These are phyloP conservation scores for Apiospora arundinis DNA, from an alignment of 2,329 filamentous ascomycete species.

Conservation along the genomic window DNA sequence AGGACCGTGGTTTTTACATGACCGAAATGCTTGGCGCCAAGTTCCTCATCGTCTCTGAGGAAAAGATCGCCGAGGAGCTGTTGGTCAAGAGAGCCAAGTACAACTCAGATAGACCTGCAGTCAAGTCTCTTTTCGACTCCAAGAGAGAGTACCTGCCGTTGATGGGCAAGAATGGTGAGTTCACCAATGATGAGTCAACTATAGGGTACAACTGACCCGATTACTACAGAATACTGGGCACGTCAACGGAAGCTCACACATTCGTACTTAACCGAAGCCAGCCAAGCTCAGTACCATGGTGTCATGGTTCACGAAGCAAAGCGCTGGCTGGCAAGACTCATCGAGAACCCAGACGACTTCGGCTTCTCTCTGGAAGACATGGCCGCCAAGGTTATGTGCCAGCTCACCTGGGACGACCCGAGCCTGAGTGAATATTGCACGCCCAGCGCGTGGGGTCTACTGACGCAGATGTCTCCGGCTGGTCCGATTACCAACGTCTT, in stretches of 20 bases:
- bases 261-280: conserved; percentile 52
- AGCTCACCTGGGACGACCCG: conserved; percentile 60
- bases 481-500: conserved; percentile 63
- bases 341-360: conserved; percentile 58
- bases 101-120: conserved; percentile 55
- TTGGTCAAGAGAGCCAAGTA: conserved; percentile 57
- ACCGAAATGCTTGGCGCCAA: conserved; percentile 43
- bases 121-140: conserved; percentile 58
- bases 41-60: conserved; percentile 54
- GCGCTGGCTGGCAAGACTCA: conserved; percentile 55
- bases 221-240: conserved; percentile 55
- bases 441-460: conserved; percentile 59
- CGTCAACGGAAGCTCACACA: conserved; percentile 60
- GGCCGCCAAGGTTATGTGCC: conserved; percentile 63
- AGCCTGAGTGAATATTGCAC: conserved; percentile 54
- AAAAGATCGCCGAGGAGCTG: conserved; percentile 58
- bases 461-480: conserved; percentile 63
- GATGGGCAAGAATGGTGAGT: conserved; percentile 61
- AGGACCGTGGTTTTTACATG: conserved; percentile 41
- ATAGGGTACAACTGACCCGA: background rate
- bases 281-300: conserved; percentile 41
- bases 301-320: conserved; percentile 60
- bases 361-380: conserved; percentile 59
- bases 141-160: conserved; percentile 62
- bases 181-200: background rate